Percentiles rank a stretch among this genome's conserved stretches.
Evolutionary conservation across 73 alveolate genomes (phyloP).

Genomic region (Paramecium octaurelia): DNA sequence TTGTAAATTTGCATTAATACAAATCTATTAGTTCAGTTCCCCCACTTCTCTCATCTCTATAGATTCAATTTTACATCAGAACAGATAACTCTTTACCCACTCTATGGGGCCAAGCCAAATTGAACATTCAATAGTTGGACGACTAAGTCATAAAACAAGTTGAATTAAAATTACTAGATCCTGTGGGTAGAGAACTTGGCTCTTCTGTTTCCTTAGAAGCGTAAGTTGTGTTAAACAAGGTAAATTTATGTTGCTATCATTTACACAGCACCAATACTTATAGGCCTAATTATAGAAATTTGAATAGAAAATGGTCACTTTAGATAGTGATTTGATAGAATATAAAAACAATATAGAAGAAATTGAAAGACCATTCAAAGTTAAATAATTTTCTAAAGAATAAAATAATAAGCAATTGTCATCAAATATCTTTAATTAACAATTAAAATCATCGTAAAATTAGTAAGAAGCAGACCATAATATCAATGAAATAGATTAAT

Average conservation of each 20-base stretch:
- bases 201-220: background rate
- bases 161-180: background rate
- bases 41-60: background rate
- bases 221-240: background rate
- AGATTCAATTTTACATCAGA: background rate
- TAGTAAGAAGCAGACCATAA: background rate
- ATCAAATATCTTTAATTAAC: background rate
- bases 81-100: background rate
- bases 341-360: background rate
- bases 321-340: conserved; percentile 9
- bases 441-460: background rate
- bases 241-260: background rate
- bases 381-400: background rate
- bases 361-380: background rate
- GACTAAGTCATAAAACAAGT: background rate
- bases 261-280: conserved; percentile 16
- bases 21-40: background rate
- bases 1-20: background rate
- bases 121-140: background rate
- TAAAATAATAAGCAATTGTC: background rate
- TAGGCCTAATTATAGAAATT: background rate
- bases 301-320: background rate
- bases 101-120: background rate
- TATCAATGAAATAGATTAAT: background rate
- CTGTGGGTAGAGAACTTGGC: conserved; percentile 36